These are phyloP conservation scores for Rhodotorula graminis DNA, from an alignment of 768 basidiomycete species.

Conservation along the genomic window DNA sequence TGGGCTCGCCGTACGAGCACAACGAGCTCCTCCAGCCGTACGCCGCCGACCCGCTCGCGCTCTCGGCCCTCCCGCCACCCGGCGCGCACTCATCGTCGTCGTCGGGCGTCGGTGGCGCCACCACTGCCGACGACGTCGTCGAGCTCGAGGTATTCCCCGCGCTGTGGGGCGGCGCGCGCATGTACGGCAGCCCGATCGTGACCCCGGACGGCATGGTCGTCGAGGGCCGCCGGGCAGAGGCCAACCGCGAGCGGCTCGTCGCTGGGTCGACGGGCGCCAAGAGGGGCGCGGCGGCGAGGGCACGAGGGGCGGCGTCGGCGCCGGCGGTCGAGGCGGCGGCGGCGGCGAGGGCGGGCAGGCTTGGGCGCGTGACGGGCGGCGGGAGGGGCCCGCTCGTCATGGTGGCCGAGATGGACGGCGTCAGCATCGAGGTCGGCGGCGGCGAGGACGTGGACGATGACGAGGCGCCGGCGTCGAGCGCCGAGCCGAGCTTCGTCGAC, in stretches of 20 bases:
- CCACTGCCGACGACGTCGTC: not conserved
- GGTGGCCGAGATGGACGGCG: conserved; percentile 27
- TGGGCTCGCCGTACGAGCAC: conserved; percentile 1
- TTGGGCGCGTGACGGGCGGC: conserved; percentile 8
- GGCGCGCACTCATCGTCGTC: no score
- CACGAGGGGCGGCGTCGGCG: not conserved
- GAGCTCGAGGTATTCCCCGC: conserved; percentile 13
- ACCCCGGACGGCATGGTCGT: conserved; percentile 20
- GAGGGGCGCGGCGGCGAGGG: no score
- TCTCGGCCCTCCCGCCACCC: conserved; percentile 7
- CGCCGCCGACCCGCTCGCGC: not conserved
- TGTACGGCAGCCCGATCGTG: conserved; percentile 43
- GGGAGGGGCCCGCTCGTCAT: conserved; percentile 13
- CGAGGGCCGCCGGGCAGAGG: conserved; percentile 27
- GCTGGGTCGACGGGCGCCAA: not conserved
- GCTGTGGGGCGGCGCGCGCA: conserved; percentile 38
- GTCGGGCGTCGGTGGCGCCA: no score
- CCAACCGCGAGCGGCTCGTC: conserved; percentile 20
- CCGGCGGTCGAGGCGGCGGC: not conserved
- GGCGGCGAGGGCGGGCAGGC: not conserved
- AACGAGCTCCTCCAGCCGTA: conserved; percentile 11
- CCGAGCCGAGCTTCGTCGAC: no score
- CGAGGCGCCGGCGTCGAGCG: not conserved
- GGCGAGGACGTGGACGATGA: not conserved
- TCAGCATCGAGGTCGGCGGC: conserved; percentile 16